phyloP scores from a whole-genome alignment of 306 rosid genomes.

The Cyclanthera cordifolia region DNA sequence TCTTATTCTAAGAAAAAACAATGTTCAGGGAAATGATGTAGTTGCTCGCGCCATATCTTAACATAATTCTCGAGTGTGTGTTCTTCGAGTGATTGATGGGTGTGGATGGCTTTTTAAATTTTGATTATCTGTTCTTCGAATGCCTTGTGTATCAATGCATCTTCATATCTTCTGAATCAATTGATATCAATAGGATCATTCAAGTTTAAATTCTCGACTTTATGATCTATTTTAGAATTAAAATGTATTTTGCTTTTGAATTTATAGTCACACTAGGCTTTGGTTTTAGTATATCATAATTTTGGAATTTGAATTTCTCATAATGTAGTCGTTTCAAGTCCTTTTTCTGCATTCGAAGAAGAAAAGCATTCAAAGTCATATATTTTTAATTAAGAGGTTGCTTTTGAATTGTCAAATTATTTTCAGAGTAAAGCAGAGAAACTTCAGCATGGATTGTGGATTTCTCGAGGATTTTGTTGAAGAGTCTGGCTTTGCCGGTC shows the following conservation, averaged over 20 bases:
- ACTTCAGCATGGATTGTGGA: constrained; percentile 2
- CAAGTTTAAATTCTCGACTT: background rate
- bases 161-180: background rate
- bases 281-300: background rate
- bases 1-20: background rate
- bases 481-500: constrained; percentile 5
- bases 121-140: background rate
- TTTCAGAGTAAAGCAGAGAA: constrained; percentile 29
- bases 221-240: background rate
- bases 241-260: background rate
- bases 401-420: constrained; percentile 9
- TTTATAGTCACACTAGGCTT: background rate
- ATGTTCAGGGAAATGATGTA: background rate
- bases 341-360: too few species aligned
- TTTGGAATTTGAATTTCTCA: background rate
- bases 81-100: background rate
- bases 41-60: background rate
- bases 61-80: too few species aligned
- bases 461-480: background rate
- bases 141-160: background rate
- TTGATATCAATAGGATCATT: background rate
- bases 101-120: background rate
- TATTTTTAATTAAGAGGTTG: constrained; percentile 10
- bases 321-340: background rate
- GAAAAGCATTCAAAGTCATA: too few species aligned